A percentile compares a stretch with the other conserved stretches of the same genome.
phyloP scores from a whole-genome alignment of 176 grass and related monocot species.

The Pontederia paniculata region DNA sequence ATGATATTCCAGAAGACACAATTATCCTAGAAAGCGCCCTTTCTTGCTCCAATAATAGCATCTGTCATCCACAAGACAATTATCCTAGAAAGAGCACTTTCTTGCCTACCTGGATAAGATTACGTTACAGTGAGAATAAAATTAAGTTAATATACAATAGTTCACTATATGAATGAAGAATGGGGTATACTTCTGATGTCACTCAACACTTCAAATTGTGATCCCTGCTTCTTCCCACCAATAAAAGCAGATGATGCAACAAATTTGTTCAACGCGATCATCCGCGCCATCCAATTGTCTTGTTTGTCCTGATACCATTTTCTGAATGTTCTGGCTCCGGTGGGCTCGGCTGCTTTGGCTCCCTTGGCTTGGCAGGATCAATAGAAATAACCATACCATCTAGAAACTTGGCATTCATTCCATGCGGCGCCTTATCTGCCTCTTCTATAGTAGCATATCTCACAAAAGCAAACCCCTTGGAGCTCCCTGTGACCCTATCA shows the following conservation, averaged over 20 bases:
- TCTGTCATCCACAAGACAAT: no score
- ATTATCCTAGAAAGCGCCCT: not conserved
- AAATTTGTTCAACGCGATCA: conserved; percentile 10
- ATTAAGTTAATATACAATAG: no score
- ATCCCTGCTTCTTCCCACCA: no score
- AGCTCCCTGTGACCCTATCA: conserved; percentile 64
- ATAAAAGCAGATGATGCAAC: no score
- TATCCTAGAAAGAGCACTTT: no score
- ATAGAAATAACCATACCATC: conserved; percentile 95
- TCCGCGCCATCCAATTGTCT: conserved; percentile 64
- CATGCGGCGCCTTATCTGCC: conserved; percentile 58
- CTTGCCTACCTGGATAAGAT: no score
- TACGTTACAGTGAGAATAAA: no score
- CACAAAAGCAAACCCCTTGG: conserved; percentile 83
- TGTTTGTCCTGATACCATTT: conserved; percentile 42
- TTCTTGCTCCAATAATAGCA: no score
- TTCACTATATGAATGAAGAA: no score
- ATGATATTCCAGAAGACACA: not conserved
- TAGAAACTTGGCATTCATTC: conserved; percentile 81
- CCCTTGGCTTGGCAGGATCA: conserved; percentile 68
- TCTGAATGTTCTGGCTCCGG: conserved; percentile 20
- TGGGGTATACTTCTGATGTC: no score
- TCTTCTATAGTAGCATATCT: conserved; percentile 54
- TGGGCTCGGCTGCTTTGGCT: conserved; percentile 25
- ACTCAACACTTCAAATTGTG: no score